These are phyloP conservation scores for Carnegiea gigantea DNA, from an alignment of 179 eudicot species.

Conservation along the genomic window DNA sequence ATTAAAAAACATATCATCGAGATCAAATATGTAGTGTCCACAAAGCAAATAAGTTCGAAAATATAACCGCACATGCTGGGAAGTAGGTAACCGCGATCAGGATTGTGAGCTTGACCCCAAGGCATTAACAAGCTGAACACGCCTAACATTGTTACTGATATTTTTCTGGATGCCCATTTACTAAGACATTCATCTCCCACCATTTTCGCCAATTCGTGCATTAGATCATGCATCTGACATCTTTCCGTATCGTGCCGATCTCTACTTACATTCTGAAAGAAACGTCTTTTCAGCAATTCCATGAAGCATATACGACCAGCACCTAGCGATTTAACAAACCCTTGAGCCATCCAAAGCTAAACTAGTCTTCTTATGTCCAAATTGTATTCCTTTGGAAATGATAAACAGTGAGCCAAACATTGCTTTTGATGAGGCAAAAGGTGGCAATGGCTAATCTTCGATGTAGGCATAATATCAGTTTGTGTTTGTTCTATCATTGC, in stretches of 20 bases:
- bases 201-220: constrained; percentile 13
- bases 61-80: too few species aligned
- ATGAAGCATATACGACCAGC: not conserved
- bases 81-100: too few species aligned
- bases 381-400: not conserved
- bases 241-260: not conserved
- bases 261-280: not conserved
- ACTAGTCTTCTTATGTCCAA: not conserved
- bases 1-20: too few species aligned
- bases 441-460: not conserved
- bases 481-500: not conserved
- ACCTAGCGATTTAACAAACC: not conserved
- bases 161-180: not conserved
- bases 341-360: not conserved
- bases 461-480: not conserved
- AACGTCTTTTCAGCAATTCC: not conserved
- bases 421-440: not conserved
- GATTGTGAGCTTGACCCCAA: too few species aligned
- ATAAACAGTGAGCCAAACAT: not conserved
- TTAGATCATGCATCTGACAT: constrained; percentile 6
- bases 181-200: not conserved
- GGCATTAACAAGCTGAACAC: not conserved
- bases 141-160: not conserved
- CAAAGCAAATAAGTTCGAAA: too few species aligned
- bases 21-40: too few species aligned